These are phyloP conservation scores for Candida sojae DNA, from an alignment of 1,139 yeast species.

Conservation along the genomic window DNA sequence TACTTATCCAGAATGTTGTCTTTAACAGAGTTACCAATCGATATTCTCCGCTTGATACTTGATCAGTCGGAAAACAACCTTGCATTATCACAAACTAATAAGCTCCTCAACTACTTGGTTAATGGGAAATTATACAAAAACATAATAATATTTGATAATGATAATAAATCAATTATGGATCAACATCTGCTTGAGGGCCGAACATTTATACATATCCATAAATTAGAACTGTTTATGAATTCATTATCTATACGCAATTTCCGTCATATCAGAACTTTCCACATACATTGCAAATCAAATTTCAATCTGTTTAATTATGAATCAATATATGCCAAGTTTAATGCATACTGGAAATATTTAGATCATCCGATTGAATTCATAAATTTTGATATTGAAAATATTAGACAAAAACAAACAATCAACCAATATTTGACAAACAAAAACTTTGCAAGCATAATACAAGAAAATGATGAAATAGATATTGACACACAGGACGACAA, in stretches of 20 bases:
- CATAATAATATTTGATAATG: conserved; percentile 14
- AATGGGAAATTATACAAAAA: conserved; percentile 12
- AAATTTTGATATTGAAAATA: conserved; percentile 15
- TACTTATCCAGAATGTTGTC: background rate
- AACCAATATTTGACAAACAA: conserved; percentile 13
- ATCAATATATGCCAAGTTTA: conserved; percentile 10
- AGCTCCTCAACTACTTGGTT: conserved; percentile 7
- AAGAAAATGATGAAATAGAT: conserved; percentile 15
- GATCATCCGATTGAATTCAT: conserved; percentile 15
- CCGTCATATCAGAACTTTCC: conserved; percentile 11
- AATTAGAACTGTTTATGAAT: conserved; percentile 7
- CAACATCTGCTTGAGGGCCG: background rate
- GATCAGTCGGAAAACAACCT: background rate
- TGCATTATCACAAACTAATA: conserved; percentile 10
- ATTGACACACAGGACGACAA: background rate
- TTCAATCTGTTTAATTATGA: conserved; percentile 13
- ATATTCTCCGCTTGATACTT: background rate
- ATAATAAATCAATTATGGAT: conserved; percentile 9
- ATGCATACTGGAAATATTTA: conserved; percentile 10
- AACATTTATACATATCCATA: conserved; percentile 12
- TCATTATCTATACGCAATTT: conserved; percentile 11
- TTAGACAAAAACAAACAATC: conserved; percentile 13
- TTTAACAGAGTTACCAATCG: background rate
- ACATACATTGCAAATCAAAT: conserved; percentile 16
- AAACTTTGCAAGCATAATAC: conserved; percentile 9